Evolutionary conservation across 164 flowering plant genomes (phyloP).

Genomic region (Litsea cubeba): DNA sequence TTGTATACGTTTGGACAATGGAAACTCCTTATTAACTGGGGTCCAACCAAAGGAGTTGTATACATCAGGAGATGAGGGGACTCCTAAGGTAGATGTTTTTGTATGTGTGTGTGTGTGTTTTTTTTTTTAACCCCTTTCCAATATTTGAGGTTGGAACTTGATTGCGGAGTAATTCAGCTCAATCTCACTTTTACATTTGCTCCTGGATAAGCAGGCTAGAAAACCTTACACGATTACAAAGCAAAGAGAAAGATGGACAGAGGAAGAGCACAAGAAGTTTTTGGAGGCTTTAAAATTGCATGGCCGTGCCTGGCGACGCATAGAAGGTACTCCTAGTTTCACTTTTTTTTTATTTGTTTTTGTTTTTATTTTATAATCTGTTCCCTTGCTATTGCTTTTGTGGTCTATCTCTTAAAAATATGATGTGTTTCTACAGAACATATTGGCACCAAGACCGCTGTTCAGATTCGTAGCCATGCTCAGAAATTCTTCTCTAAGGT

Average conservation of each 20-base stretch:
- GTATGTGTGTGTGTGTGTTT: too few relatives aligned
- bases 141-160: background rate
- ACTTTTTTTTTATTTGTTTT: too few relatives aligned
- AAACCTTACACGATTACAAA: slow-evolving; percentile 65
- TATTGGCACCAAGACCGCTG: slow-evolving; percentile 80
- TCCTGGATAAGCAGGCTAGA: slow-evolving; percentile 32
- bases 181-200: background rate
- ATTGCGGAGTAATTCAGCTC: background rate
- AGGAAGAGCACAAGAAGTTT: slow-evolving; percentile 61
- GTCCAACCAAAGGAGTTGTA: slow-evolving; percentile 21
- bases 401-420: slow-evolving; percentile 5
- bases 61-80: slow-evolving; percentile 26
- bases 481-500: slow-evolving; percentile 95
- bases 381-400: background rate
- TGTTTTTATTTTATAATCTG: background rate
- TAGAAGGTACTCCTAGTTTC: slow-evolving; percentile 38
- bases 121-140: background rate
- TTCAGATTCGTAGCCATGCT: slow-evolving; percentile 94
- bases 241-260: slow-evolving; percentile 64
- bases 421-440: slow-evolving; percentile 46
- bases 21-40: slow-evolving; percentile 8
- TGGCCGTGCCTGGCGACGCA: slow-evolving; percentile 63
- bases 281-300: slow-evolving; percentile 55
- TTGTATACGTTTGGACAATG: slow-evolving; percentile 12
- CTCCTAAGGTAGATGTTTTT: slow-evolving; percentile 39